Evolutionary conservation across 495 filamentous ascomycete genomes (phyloP).

Genomic region (Talaromyces stipitatus): DNA sequence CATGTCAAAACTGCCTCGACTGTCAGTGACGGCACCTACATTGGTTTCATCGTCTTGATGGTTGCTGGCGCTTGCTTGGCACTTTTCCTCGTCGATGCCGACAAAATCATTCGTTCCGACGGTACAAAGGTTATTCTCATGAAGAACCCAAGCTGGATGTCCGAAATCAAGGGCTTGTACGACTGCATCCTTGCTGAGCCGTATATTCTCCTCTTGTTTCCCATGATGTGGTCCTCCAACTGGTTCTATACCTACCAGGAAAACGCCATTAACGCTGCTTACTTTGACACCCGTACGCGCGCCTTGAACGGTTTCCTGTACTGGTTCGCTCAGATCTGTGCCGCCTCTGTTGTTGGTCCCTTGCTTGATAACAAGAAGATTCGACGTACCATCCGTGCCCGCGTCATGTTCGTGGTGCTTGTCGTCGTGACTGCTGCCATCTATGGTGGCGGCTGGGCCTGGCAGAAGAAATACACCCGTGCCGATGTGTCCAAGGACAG

Average conservation of each 20-base stretch:
- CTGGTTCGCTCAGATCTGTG: constrained; percentile 47
- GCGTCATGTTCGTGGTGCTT: constrained; percentile 28
- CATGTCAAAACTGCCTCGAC: constrained; percentile 24
- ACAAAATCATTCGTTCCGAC: constrained; percentile 65
- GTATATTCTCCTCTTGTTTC: constrained; percentile 38
- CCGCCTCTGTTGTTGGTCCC: constrained; percentile 36
- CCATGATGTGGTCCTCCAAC: constrained; percentile 58
- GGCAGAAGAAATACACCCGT: constrained; percentile 37
- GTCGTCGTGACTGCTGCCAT: constrained; percentile 35
- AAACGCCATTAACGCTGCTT: constrained; percentile 41
- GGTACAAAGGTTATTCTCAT: constrained; percentile 71
- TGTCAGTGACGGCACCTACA: constrained; percentile 44
- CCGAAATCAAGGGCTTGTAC: constrained; percentile 34
- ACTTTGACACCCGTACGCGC: constrained; percentile 40
- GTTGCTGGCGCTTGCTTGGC: constrained; percentile 52
- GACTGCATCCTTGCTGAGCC: constrained; percentile 30
- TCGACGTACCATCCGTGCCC: constrained; percentile 33
- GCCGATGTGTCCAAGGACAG: constrained; percentile 13
- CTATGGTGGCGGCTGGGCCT: constrained; percentile 47
- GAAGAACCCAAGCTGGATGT: constrained; percentile 68
- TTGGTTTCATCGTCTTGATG: constrained; percentile 44
- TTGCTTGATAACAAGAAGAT: constrained; percentile 32
- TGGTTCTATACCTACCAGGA: constrained; percentile 73
- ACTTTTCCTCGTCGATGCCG: constrained; percentile 46
- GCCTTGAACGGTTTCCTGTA: constrained; percentile 42